Evolutionary conservation across 345 rosid genomes (phyloP).

Genomic region (Rubroshorea leprosula): DNA sequence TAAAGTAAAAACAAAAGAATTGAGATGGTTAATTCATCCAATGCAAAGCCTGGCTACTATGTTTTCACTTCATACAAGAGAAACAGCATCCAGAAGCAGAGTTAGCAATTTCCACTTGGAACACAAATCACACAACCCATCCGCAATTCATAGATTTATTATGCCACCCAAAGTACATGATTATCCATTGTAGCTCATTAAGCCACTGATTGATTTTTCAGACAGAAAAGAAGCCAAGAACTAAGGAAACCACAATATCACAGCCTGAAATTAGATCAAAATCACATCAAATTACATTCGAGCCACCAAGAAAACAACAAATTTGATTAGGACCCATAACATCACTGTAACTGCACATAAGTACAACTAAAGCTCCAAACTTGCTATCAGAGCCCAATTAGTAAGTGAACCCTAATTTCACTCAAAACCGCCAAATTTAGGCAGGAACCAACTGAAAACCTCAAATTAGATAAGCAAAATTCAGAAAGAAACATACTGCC

Average conservation of each 20-base stretch:
- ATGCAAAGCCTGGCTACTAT: neutral
- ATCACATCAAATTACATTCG: too few relatives aligned
- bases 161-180: neutral
- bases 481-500: slow-evolving; percentile 43
- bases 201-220: neutral
- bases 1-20: slow-evolving; percentile 27
- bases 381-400: too few relatives aligned
- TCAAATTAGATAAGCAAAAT: too few relatives aligned
- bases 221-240: neutral
- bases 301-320: too few relatives aligned
- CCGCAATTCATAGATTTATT: neutral
- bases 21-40: too few relatives aligned
- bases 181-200: neutral
- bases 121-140: too few relatives aligned
- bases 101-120: too few relatives aligned
- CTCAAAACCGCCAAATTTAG: neutral
- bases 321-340: too few relatives aligned
- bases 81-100: neutral
- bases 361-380: too few relatives aligned
- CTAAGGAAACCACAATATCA: neutral
- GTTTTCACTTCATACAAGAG: neutral
- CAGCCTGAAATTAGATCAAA: neutral
- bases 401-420: neutral
- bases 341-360: too few relatives aligned
- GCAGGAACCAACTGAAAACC: neutral